Conservation (phyloP, 495 filamentous ascomycete genomes). For the Lasiosphaeria ovina region DNA sequence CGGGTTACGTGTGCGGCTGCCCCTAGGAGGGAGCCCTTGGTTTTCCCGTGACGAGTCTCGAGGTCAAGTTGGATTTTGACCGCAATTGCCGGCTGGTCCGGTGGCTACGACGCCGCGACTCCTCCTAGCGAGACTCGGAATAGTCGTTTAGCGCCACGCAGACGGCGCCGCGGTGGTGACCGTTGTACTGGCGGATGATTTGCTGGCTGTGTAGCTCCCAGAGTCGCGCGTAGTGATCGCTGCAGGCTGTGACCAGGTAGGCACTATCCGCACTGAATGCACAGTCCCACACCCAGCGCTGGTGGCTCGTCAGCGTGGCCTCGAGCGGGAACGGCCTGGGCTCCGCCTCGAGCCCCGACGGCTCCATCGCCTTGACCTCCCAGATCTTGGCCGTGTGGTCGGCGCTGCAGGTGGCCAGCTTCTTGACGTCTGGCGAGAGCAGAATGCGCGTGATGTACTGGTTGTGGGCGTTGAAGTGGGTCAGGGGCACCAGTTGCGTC, state of each 20-base stretch:
- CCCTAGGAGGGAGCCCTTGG: no score
- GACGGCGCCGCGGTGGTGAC: constrained; percentile 91
- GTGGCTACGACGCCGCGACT: no score
- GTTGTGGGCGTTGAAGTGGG: constrained; percentile 87
- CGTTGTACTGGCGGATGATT: constrained; percentile 97
- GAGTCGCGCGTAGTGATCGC: constrained; percentile 93
- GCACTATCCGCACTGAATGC: constrained; percentile 96
- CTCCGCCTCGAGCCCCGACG: constrained; percentile 43
- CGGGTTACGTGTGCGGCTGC: no score
- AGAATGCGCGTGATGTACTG: constrained; percentile 95
- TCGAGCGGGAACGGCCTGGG: constrained; percentile 67
- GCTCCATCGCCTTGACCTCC: constrained; percentile 68
- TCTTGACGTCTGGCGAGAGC: constrained; percentile 94
- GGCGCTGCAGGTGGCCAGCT: constrained; percentile 94
- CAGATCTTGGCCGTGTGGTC: constrained; percentile 98
- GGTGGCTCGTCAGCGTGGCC: constrained; percentile 87
- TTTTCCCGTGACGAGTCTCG: no score
- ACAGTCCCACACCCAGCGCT: constrained; percentile 99
- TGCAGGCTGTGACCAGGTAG: constrained; percentile 96
- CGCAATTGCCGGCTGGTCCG: no score
- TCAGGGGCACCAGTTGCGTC: constrained; percentile 85
- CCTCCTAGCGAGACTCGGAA: constrained; percentile 63
- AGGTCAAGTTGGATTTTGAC: no score
- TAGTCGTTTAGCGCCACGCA: constrained; percentile 98
- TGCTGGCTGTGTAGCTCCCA: constrained; percentile 86